Base-by-base conservation (phyloP, 2,329 filamentous ascomycete genomes). In the Fusarium praegraminearum region DNA sequence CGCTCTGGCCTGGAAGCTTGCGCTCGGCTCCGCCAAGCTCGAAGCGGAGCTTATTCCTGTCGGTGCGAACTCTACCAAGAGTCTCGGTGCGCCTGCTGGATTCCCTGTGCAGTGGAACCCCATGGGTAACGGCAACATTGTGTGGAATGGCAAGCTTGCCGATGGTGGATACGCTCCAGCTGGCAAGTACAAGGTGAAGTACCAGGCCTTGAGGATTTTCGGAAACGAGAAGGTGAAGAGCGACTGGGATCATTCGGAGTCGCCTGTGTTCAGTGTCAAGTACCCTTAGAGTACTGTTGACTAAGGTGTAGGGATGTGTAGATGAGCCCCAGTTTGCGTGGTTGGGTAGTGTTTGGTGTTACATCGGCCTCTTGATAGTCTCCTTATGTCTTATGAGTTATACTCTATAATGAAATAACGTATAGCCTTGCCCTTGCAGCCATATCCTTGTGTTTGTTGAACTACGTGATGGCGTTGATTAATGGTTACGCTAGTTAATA, bases 171-270 rank as follows among this genome's bases (percentile, higher is more conserved):
- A 83, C 55, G 85, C 81, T 1, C 82, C 84, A 4, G 78, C 80
- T 6, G 86, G 86, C 18, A 73, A 73, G 35, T 88, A 88, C 78
- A 84, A 82, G 76, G 77, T 87, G 47, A 78, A 79, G 2, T 77
- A 86, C 35, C 80, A 81, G 56, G 83, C 85, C 4, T 76, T 88
- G 67, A 81, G 80, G 58, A 81, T 88, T 64, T 86, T 84, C 68
- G 86, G 86, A 6, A 79, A 88, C 56, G 75, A 76, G 33, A 75
- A 77, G n/a, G 78, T 82, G 66, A 65, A 77, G 4, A 77, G 74
- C 7, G 83, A 87, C 49, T 88, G 84, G 76, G 85, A 87, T 35
- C 72, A 77, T 4, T 75, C 74, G 13, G 79, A 83, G 72, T 80
- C 83, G 2, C 72, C 75, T 1, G 58, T 78, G 1, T 85, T 88